A percentile compares a stretch with the other conserved stretches of the same genome.
These are phyloP conservation scores for Candida railenensis DNA, from an alignment of 805 yeast species.

Conservation along the genomic window DNA sequence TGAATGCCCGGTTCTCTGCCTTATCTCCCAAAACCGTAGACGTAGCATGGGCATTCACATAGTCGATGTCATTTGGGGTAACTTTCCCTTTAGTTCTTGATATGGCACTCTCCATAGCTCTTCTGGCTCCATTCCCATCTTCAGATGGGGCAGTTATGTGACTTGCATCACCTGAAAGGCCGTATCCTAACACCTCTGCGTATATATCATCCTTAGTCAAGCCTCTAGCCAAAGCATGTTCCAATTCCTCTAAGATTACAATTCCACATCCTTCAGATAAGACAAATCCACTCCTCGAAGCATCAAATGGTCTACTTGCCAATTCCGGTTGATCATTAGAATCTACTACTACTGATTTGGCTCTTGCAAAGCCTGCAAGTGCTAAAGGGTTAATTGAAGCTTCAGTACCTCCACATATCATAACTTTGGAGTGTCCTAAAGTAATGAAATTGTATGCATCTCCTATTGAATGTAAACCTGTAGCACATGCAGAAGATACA, in stretches of 20 bases:
- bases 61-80: slow-evolving; percentile 53
- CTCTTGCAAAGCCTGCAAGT: slow-evolving; percentile 87
- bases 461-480: slow-evolving; percentile 91
- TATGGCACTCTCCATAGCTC: slow-evolving; percentile 81
- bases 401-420: slow-evolving; percentile 95
- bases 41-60: slow-evolving; percentile 96
- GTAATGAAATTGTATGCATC: slow-evolving; percentile 83
- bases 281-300: slow-evolving; percentile 78
- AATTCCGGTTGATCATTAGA: slow-evolving; percentile 59
- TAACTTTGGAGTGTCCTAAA: slow-evolving; percentile 78
- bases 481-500: slow-evolving; percentile 94
- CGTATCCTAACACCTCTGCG: slow-evolving; percentile 86
- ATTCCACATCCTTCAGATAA: slow-evolving; percentile 92
- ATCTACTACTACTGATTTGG: slow-evolving; percentile 70
- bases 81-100: slow-evolving; percentile 41
- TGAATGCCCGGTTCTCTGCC: slow-evolving; percentile 80
- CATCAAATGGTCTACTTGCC: slow-evolving; percentile 89
- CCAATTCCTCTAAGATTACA: slow-evolving; percentile 69
- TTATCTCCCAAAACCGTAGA: slow-evolving; percentile 86
- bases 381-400: slow-evolving; percentile 83
- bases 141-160: slow-evolving; percentile 91
- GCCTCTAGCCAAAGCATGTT: slow-evolving; percentile 69
- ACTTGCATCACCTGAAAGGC: slow-evolving; percentile 85
- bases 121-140: slow-evolving; percentile 78
- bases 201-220: slow-evolving; percentile 53